These are phyloP conservation scores for Chalciporus piperatus DNA, from an alignment of 768 basidiomycete species.

Conservation along the genomic window DNA sequence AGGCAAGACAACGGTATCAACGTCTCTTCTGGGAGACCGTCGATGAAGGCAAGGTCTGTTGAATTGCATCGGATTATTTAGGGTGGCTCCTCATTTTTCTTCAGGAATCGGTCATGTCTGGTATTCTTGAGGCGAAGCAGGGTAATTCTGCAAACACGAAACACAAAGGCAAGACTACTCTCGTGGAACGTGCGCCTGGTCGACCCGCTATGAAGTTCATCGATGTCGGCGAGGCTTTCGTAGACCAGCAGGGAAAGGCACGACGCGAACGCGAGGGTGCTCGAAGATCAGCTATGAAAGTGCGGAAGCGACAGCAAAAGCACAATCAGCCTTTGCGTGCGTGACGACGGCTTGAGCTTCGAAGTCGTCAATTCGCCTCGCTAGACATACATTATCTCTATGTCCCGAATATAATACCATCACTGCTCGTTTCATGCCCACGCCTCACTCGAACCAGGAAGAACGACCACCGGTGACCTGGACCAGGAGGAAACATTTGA, in stretches of 20 bases:
- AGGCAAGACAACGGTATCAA: constrained; percentile 62
- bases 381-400: no score
- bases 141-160: constrained; percentile 36
- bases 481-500: no score
- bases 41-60: constrained; percentile 61
- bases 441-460: no score
- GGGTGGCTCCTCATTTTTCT: neutral
- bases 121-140: constrained; percentile 49
- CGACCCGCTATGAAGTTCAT: constrained; percentile 63
- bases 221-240: constrained; percentile 71
- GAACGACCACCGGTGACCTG: no score
- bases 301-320: constrained; percentile 28
- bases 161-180: constrained; percentile 36
- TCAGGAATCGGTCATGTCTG: constrained; percentile 64
- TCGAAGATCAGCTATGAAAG: constrained; percentile 40
- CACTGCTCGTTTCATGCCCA: no score
- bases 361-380: no score
- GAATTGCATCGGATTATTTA: neutral
- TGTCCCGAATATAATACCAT: neutral
- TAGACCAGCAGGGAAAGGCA: constrained; percentile 53
- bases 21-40: constrained; percentile 79
- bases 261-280: constrained; percentile 49
- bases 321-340: constrained; percentile 5
- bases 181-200: constrained; percentile 39
- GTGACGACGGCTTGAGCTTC: constrained; percentile 1